phyloP scores from a whole-genome alignment of 2,329 filamentous ascomycete species.

The Talaromyces sp. region DNA sequence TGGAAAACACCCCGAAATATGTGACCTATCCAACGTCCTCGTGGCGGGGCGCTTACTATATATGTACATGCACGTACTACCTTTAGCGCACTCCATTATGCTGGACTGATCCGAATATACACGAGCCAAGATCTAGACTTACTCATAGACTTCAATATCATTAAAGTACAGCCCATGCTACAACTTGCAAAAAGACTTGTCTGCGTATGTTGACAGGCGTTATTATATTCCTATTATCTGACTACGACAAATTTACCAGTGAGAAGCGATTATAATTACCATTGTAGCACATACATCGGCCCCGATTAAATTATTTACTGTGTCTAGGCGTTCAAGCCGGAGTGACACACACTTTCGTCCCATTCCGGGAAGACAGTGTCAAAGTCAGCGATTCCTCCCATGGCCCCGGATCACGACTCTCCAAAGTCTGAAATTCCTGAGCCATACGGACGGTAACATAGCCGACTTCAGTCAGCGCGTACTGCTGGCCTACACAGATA shows the following conservation, averaged over 20 bases:
- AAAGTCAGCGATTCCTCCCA: constrained; percentile 2
- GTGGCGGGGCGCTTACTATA: not conserved
- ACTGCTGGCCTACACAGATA: not conserved
- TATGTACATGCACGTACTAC: not conserved
- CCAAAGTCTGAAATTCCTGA: constrained; percentile 57
- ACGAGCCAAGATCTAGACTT: not conserved
- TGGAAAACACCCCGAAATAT: no score
- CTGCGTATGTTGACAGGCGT: not conserved
- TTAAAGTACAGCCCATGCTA: no score
- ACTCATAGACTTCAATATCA: no score
- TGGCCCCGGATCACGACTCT: constrained; percentile 11
- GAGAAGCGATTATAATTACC: not conserved
- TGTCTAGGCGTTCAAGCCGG: not conserved
- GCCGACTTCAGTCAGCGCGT: constrained; percentile 6
- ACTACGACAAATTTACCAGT: not conserved
- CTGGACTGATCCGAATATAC: not conserved
- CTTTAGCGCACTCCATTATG: not conserved
- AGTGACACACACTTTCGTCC: not conserved
- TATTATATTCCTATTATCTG: not conserved
- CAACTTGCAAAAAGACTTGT: no score
- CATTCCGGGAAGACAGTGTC: not conserved
- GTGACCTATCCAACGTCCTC: no score
- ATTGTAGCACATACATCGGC: not conserved
- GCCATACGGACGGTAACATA: constrained; percentile 5
- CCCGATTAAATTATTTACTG: not conserved